Evolutionary conservation across 23 red algal genomes (phyloP), one percentile per base, ranked within the genome.

Genomic region (Agarophyton chilense): DNA sequence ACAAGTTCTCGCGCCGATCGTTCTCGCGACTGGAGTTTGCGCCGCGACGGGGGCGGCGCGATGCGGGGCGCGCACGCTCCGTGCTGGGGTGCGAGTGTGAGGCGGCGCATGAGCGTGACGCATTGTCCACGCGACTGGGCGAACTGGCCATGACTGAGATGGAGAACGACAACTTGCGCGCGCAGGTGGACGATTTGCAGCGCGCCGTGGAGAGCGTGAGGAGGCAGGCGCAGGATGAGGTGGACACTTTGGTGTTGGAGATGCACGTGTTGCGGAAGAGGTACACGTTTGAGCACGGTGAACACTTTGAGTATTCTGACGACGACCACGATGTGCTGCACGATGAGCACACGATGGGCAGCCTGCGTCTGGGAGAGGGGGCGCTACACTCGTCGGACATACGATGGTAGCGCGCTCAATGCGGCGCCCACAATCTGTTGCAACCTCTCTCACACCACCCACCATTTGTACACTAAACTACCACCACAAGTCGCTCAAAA

Each of bases 91-190:
- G 68, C 19, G 68, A 43, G 16, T 74, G 68, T 18, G 68, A 74
- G n/a, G 68, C 68, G 1, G 40, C 40, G 1, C 68, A 74, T 2
- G 68, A 74, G 34, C 38, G 68, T 5, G 68, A 74, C 14, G n/a
- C 47, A 39, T 39, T 74, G 0, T 74, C 68, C 4, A 47, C 68
- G 14, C 39, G 68, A n/a, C 21, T 74, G 19, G 68, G 68, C 41
- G 68, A 74, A 33, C 68, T 74, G 40, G 68, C 68, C 21, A 74
- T 74, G 68, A 74, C 68, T 2, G 68, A 74, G 68, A 74, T 74
- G 68, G 68, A 74, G 41, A 74, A 74, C 21, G 39, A 74, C 17
- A 49, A 21, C 40, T 39, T 74, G 0, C 18, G 68, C 1, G 68
- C 68, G 13, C 68, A 74, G 41, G 68, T 74, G 40, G 68, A 74